phyloP scores from a whole-genome alignment of 306 rosid species.

The Macrotyloma uniflorum region DNA sequence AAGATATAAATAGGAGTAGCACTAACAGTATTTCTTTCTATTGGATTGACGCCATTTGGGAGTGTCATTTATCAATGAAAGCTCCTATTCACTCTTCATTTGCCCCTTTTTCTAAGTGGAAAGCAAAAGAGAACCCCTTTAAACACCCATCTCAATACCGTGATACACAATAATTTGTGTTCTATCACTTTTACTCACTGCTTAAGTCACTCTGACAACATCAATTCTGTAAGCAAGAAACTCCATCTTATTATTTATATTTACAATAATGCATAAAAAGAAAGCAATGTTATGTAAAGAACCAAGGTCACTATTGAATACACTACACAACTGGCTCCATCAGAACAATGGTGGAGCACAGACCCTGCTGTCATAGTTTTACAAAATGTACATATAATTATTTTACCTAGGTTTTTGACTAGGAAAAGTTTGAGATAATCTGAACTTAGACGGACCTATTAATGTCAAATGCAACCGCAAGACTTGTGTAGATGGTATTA shows the following conservation, averaged over 20 bases:
- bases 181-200: conserved; percentile 35
- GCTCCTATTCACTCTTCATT: conserved; percentile 37
- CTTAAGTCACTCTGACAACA: conserved; percentile 40
- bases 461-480: conserved; percentile 25
- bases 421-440: neutral
- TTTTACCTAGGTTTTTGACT: conserved; percentile 9
- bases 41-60: conserved; percentile 44
- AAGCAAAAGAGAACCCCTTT: conserved; percentile 54
- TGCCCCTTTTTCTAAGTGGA: conserved; percentile 44
- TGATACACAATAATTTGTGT: conserved; percentile 32
- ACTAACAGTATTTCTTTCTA: conserved; percentile 33
- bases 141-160: conserved; percentile 39
- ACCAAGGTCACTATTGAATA: neutral
- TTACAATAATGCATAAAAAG: conserved; percentile 9
- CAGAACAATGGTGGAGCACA: conserved; percentile 9
- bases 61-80: conserved; percentile 42
- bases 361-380: conserved; percentile 1
- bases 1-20: conserved; percentile 44
- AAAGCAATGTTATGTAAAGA: conserved; percentile 6
- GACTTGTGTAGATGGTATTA: conserved; percentile 4
- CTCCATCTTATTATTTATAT: neutral
- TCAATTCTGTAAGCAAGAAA: conserved; percentile 31
- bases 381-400: conserved; percentile 16
- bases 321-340: conserved; percentile 16
- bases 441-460: conserved; percentile 8